Evolutionary conservation across 2,329 filamentous ascomycete genomes (phyloP), one percentile per base, ranked within the genome.

Genomic region (Teratosphaeria gauchensis): DNA sequence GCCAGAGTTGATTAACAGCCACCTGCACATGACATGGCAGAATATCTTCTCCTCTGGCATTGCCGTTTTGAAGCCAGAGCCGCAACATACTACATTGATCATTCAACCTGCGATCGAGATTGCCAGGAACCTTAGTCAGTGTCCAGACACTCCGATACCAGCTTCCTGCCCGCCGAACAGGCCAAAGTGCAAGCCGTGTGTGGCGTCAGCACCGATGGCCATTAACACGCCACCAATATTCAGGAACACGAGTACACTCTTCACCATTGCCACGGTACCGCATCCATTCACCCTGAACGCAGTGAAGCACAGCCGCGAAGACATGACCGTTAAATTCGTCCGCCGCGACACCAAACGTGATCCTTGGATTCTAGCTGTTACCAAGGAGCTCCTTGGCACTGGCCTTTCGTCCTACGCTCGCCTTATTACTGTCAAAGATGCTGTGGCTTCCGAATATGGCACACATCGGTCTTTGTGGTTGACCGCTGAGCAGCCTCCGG

Each of bases 11-110:
- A 89, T 96, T 70, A 92, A 89, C 68, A 82, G 86, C 1, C 94
- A 97, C 72, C 80, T 97, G 3, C 92, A 96, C 71, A 81, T 82
- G 57, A 88, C 85, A 11, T 97, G 94, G 84, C 90, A 95, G 69
- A 89, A 87, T 65, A 80, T 80, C 24, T 95, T 94, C 72, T 77
- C 83, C 1, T 80, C 82, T 46, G 92, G 94, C 32, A 87, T 97
- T 59, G 83, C 86, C 4, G 84, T 96, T 2, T 77, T 95, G 51
- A 92, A 95, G 71, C 91, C 92, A 0, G 80, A 88, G 21, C 83
- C 89, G 1, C 77, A 87, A 56, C 85, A 91, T 70, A 92, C 88
- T 46, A 88, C 87, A 1, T 80, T 84, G 16, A 79, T 95, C 65
- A 80, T 91, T 55, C 79, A 83, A 58, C 84, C 87, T 38, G 88